Percentiles rank a stretch among this genome's conserved stretches.
phyloP scores from a whole-genome alignment of 176 grass and related monocot species.

The Ensete ventricosum region DNA sequence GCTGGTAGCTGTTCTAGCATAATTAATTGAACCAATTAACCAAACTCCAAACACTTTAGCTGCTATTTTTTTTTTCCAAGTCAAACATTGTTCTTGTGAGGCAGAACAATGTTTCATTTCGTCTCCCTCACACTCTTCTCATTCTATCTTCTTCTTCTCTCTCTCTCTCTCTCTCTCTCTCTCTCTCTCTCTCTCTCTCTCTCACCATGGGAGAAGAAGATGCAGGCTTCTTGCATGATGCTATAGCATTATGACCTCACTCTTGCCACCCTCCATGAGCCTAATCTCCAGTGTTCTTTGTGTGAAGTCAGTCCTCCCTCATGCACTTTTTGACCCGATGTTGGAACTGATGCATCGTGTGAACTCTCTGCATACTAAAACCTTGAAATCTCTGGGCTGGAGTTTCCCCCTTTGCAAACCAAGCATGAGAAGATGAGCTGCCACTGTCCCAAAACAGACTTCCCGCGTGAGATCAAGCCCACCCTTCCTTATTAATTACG shows the following conservation, averaged over 20 bases:
- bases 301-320: neutral
- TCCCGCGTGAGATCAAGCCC: neutral
- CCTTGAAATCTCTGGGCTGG: neutral
- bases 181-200: neutral
- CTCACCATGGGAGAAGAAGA: neutral
- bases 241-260: too few relatives aligned
- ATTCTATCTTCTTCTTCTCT: neutral
- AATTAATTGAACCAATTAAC: neutral
- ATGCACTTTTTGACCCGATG: neutral
- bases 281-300: neutral
- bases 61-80: neutral
- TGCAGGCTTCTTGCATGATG: neutral
- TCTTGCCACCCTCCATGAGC: neutral
- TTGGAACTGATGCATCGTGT: neutral
- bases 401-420: constrained; percentile 2
- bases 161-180: neutral
- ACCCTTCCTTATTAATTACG: neutral
- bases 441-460: neutral
- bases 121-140: neutral
- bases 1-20: neutral
- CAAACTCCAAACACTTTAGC: neutral
- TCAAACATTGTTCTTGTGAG: neutral
- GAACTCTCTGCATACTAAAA: too few relatives aligned
- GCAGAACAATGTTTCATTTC: neutral
- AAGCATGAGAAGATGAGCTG: neutral